Percentiles rank a stretch among this genome's conserved stretches.
These are phyloP conservation scores for Neobulgaria alba DNA, from an alignment of 2,329 filamentous ascomycete species.

Conservation along the genomic window DNA sequence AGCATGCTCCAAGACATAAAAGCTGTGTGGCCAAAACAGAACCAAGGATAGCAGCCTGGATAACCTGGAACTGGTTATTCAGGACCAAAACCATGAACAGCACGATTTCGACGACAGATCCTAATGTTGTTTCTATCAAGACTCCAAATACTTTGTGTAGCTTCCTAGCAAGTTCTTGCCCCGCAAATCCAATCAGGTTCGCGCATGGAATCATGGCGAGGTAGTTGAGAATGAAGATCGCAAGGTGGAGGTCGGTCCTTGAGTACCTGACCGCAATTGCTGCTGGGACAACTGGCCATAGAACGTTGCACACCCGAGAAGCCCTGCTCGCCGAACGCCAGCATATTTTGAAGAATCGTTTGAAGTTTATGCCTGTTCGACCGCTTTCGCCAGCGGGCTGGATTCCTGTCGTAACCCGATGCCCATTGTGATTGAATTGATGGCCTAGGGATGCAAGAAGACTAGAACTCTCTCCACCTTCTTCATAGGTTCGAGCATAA, in stretches of 20 bases:
- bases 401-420: constrained; percentile 30
- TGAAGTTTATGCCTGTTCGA: constrained; percentile 53
- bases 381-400: constrained; percentile 58
- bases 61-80: constrained; percentile 53
- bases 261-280: constrained; percentile 57
- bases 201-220: constrained; percentile 71
- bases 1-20: constrained; percentile 71
- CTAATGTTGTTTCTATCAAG: constrained; percentile 53
- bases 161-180: constrained; percentile 64
- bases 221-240: constrained; percentile 63
- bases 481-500: no score
- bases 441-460: constrained; percentile 4
- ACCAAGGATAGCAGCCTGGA: constrained; percentile 75
- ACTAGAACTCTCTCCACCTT: no score
- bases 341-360: constrained; percentile 54
- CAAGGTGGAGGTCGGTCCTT: constrained; percentile 46
- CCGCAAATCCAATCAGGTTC: constrained; percentile 67
- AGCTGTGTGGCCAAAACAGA: constrained; percentile 77
- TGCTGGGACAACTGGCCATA: constrained; percentile 68
- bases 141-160: constrained; percentile 64
- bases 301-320: constrained; percentile 57
- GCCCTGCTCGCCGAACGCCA: constrained; percentile 54
- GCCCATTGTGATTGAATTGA: constrained; percentile 13
- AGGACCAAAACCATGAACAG: constrained; percentile 69
- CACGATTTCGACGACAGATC: constrained; percentile 72